Evolutionary conservation across 2,329 filamentous ascomycete species (phyloP), one percentile per base, ranked within the genome.

Genomic region (Onygenales sp.): DNA sequence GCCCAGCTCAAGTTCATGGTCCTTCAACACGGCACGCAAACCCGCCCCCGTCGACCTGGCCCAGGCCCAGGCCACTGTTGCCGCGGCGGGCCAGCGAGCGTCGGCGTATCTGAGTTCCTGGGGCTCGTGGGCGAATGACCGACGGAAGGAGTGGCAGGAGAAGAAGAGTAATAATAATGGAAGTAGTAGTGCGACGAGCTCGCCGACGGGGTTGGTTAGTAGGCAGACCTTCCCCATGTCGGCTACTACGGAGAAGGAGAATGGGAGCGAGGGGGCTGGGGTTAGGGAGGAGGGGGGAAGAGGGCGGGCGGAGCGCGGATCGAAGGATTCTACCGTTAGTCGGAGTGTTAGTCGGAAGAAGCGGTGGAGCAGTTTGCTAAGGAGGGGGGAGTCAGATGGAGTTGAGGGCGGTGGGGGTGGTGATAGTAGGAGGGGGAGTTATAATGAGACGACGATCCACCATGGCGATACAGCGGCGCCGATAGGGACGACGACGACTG

Each of bases 61-160:
- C 11, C 70, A 78, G 54, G 75, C 80, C 0, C 79, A 82, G 61
- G 75, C 79, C 14, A 76, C 75, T 7, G 74, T 80, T 2, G 71
- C 72, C 55, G 76, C 77, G 8, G 80, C 78, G 2, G 67, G 76
- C 9, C 77, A 78, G 50, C 72, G 75, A 40, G 82, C 82, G n/a
- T 74, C 80, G 13, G 78, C 82, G 1, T 85, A 85, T 61, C 67
- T 85, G 49, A 82, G 77, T 52, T 82, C 79, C 0, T 85, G 82
- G 82, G 76, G 81, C 4, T 68, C 74, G 1, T 85, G 82, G 82
- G 82, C 82, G 4, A 70, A 62, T 56, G 74, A 76, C 53, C 71
- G 70, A 60, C 68, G 68, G 33, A 74, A 68, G 56, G 73, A 71
- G 56, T 77, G 72, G 74, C 69, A 72, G 56, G 68, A 72, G 27